Evolutionary conservation across 2,329 filamentous ascomycete genomes (phyloP).

Genomic region (Spiromastix sp.): DNA sequence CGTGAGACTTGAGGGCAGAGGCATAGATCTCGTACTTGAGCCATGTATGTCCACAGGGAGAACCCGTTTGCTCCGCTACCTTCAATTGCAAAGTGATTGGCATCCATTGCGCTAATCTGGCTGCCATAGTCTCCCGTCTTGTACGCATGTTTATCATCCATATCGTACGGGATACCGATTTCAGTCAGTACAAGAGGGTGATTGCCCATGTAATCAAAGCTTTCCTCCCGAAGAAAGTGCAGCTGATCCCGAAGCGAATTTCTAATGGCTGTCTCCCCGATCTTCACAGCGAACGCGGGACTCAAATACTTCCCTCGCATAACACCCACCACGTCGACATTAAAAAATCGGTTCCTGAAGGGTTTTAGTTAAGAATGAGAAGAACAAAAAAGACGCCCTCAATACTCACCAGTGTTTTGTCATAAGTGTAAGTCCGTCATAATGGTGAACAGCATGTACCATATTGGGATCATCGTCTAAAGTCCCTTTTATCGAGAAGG

Average conservation of each 20-base stretch:
- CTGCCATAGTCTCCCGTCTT: conserved; percentile 91
- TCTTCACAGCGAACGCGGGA: conserved; percentile 82
- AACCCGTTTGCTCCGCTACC: conserved; percentile 75
- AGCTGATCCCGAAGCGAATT: conserved; percentile 90
- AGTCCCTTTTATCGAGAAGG: conserved; percentile 77
- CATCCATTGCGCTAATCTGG: conserved; percentile 85
- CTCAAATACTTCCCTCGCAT: conserved; percentile 79
- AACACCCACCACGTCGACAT: conserved; percentile 89
- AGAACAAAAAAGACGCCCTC: conserved; percentile 12
- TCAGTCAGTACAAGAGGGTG: conserved; percentile 88
- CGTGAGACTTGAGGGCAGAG: neutral
- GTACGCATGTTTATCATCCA: conserved; percentile 95
- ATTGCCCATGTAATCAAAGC: conserved; percentile 74
- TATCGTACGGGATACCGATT: conserved; percentile 96
- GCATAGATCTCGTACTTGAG: conserved; percentile 43
- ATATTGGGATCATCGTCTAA: conserved; percentile 79
- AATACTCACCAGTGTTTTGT: conserved; percentile 75
- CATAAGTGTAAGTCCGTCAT: conserved; percentile 92
- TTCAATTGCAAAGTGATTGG: conserved; percentile 89
- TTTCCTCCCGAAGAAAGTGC: conserved; percentile 71
- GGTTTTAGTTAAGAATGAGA: conserved; percentile 7
- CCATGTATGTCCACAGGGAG: conserved; percentile 79
- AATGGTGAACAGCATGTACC: conserved; percentile 91
- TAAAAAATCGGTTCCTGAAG: conserved; percentile 75
- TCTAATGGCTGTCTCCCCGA: conserved; percentile 86